phyloP scores from a whole-genome alignment of 306 rosid genomes.

The Inga leiocalycina region DNA sequence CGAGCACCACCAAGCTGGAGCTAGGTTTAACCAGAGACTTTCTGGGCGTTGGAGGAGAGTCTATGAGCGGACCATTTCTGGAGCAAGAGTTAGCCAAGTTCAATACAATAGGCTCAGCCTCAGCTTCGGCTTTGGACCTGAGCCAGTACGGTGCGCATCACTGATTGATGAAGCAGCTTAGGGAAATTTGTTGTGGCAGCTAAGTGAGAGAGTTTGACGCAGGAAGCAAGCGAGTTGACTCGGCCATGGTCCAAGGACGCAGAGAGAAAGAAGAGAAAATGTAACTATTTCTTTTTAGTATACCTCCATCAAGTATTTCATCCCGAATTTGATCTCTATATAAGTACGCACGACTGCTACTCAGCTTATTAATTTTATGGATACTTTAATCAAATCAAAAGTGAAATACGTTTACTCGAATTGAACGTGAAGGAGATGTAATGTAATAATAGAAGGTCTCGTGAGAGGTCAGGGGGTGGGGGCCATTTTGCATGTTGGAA shows the following conservation, averaged over 20 bases:
- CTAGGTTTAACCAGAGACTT: slow-evolving; percentile 78
- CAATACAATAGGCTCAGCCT: slow-evolving; percentile 49
- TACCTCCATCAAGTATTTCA: not conserved
- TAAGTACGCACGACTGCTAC: not conserved
- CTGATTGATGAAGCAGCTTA: not conserved
- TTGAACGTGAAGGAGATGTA: slow-evolving; percentile 16
- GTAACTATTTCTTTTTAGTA: not conserved
- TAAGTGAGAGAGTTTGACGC: not conserved
- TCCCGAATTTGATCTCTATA: not conserved
- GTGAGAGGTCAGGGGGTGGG: slow-evolving; percentile 31
- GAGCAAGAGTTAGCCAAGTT: slow-evolving; percentile 61
- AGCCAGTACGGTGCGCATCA: slow-evolving; percentile 27
- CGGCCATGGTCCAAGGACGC: not conserved
- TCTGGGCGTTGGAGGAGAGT: slow-evolving; percentile 70
- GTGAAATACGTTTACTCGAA: not conserved
- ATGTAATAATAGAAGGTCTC: not conserved
- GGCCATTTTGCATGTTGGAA: slow-evolving; percentile 66
- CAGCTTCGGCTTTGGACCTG: slow-evolving; percentile 37
- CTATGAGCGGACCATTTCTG: slow-evolving; percentile 47
- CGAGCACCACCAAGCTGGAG: slow-evolving; percentile 14
- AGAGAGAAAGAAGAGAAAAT: not conserved
- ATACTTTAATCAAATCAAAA: not conserved
- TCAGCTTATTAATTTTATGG: not conserved
- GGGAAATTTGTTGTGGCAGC: not conserved
- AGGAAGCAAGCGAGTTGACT: not conserved